These are phyloP conservation scores for Prunus mongolica DNA, from an alignment of 306 rosid genomes.

Conservation along the genomic window DNA sequence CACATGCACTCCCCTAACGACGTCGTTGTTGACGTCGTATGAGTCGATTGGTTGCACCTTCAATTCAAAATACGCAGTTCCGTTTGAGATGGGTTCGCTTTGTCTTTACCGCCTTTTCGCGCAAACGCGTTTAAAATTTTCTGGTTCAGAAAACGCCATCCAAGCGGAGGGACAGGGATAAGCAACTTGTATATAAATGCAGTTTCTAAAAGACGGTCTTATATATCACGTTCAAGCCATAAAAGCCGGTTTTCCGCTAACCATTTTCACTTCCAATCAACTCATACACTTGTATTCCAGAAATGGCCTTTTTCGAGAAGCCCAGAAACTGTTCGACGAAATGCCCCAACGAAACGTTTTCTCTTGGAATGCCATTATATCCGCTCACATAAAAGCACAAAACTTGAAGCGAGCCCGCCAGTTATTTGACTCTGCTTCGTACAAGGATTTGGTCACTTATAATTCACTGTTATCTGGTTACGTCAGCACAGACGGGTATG, in stretches of 20 bases:
- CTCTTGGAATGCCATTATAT: slow-evolving; percentile 73
- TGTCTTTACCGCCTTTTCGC: background rate
- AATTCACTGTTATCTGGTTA: slow-evolving; percentile 67
- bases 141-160: background rate
- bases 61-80: too few species aligned
- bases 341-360: slow-evolving; percentile 61
- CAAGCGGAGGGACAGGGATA: background rate
- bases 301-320: slow-evolving; percentile 37
- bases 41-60: too few species aligned
- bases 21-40: too few species aligned
- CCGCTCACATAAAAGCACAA: slow-evolving; percentile 48
- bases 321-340: slow-evolving; percentile 68
- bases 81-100: too few species aligned
- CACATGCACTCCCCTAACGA: too few species aligned
- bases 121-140: background rate
- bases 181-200: slow-evolving; percentile 25
- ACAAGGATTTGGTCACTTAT: slow-evolving; percentile 62
- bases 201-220: slow-evolving; percentile 39
- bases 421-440: slow-evolving; percentile 46
- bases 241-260: slow-evolving; percentile 43
- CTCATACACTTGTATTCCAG: slow-evolving; percentile 44
- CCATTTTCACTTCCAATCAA: slow-evolving; percentile 56
- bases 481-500: slow-evolving; percentile 40
- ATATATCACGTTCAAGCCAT: slow-evolving; percentile 45
- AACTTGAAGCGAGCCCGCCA: slow-evolving; percentile 50